phyloP scores from a whole-genome alignment of 192 early-diverging fungal species.

The Linnemannia zychae region DNA sequence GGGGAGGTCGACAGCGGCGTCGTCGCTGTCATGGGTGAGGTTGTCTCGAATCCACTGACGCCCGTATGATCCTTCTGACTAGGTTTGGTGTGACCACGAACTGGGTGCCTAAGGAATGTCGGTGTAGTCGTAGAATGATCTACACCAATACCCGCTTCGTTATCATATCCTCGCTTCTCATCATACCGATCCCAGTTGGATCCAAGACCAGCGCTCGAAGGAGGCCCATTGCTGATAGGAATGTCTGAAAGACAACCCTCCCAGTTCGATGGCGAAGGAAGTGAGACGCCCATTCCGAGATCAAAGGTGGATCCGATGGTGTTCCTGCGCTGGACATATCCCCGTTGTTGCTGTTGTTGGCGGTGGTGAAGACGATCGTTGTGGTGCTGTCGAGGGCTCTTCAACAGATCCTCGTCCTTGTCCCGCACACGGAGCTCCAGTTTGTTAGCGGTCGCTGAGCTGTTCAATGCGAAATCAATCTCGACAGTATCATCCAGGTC shows the following conservation, averaged over 20 bases:
- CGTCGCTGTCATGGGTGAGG: background rate
- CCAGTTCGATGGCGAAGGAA: slow-evolving; percentile 36
- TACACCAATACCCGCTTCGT: background rate
- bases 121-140: background rate
- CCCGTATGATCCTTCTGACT: background rate
- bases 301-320: slow-evolving; percentile 23
- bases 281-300: background rate
- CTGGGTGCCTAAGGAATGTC: background rate
- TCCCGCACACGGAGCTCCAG: slow-evolving; percentile 20
- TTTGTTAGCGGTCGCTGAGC: slow-evolving; percentile 8
- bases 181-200: slow-evolving; percentile 27
- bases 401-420: slow-evolving; percentile 2
- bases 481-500: slow-evolving; percentile 56
- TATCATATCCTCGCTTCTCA: slow-evolving; percentile 6
- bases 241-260: slow-evolving; percentile 26
- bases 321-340: slow-evolving; percentile 7
- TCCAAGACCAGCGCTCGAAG: slow-evolving; percentile 7
- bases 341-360: background rate
- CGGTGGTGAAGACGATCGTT: background rate
- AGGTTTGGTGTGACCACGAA: background rate
- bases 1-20: background rate
- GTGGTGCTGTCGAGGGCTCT: slow-evolving; percentile 1
- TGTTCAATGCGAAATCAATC: slow-evolving; percentile 53
- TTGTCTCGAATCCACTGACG: background rate
- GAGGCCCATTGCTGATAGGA: slow-evolving; percentile 12